A percentile compares a stretch with the other conserved stretches of the same genome.
Evolutionary conservation across 106 monocot genomes (phyloP).

Genomic region (Narthecium ossifragum): DNA sequence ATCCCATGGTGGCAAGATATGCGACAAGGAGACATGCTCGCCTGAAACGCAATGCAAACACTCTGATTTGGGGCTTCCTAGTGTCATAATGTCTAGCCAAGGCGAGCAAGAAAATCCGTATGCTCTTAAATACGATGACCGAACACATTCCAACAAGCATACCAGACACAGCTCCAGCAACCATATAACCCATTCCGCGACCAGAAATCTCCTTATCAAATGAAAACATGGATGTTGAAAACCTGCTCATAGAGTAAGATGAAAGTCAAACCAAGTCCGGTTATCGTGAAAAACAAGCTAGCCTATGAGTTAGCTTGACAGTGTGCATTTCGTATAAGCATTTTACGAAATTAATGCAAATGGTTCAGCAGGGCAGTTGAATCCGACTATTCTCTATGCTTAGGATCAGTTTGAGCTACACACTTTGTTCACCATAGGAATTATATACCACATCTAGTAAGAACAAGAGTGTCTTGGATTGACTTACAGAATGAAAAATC

Average conservation of each 20-base stretch:
- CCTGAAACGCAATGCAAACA: constrained; percentile 12
- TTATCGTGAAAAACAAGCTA: too few relatives aligned
- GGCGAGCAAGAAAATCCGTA: constrained; percentile 5
- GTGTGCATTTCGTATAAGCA: too few relatives aligned
- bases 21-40: constrained; percentile 53
- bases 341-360: too few relatives aligned
- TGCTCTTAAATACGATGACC: constrained; percentile 18
- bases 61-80: constrained; percentile 13
- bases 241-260: constrained; percentile 43
- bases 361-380: too few relatives aligned
- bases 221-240: constrained; percentile 20
- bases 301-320: too few relatives aligned
- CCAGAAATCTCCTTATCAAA: constrained; percentile 18
- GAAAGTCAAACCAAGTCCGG: too few relatives aligned
- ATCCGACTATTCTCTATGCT: too few relatives aligned
- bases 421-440: too few relatives aligned
- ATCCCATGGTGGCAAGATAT: constrained; percentile 56
- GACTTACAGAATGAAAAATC: constrained; percentile 67
- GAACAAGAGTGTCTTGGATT: background rate
- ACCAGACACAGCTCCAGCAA: constrained; percentile 43
- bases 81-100: constrained; percentile 17
- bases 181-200: constrained; percentile 4
- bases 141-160: constrained; percentile 32
- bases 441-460: too few relatives aligned
- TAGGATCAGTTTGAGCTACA: too few relatives aligned